These are phyloP conservation scores for Buxus sempervirens DNA, from an alignment of 164 flowering plant genomes.

Conservation along the genomic window DNA sequence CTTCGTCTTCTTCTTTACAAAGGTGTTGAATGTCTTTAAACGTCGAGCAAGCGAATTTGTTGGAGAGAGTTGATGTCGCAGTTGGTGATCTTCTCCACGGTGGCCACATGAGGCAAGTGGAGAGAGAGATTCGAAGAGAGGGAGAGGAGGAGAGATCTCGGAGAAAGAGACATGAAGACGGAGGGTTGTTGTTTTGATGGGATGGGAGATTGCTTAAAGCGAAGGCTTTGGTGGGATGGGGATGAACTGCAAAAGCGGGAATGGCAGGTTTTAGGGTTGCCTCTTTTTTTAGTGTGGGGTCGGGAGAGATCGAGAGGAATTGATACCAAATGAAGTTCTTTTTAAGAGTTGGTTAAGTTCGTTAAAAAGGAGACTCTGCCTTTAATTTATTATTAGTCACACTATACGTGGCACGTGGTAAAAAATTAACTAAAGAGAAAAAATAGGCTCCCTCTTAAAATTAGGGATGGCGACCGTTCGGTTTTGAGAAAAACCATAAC, in stretches of 20 bases:
- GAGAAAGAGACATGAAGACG: neutral
- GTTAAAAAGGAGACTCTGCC: neutral
- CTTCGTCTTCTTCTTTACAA: slow-evolving; percentile 24
- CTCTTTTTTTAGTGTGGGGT: too few relatives aligned
- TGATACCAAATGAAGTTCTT: neutral
- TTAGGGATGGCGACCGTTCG: too few relatives aligned
- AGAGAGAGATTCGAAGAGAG: neutral
- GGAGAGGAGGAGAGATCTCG: neutral
- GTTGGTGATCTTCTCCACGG: slow-evolving; percentile 42
- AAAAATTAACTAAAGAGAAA: too few relatives aligned
- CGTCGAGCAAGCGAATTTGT: slow-evolving; percentile 41
- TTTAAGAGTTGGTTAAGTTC: neutral
- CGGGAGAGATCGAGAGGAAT: neutral
- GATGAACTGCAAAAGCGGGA: slow-evolving; percentile 5
- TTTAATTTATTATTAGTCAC: too few relatives aligned
- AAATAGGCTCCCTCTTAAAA: too few relatives aligned
- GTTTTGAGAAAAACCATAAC: too few relatives aligned
- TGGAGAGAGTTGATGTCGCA: slow-evolving; percentile 10
- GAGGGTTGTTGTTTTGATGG: neutral
- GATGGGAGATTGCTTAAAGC: neutral
- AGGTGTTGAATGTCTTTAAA: slow-evolving; percentile 65
- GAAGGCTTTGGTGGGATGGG: neutral
- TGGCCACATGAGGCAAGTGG: slow-evolving; percentile 33
- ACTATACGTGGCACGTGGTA: too few relatives aligned
- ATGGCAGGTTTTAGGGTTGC: neutral